Percentiles rank a stretch among this genome's conserved stretches.
Conservation (phyloP, 1,139 yeast genomes). For the Debaryomyces sp. region DNA sequence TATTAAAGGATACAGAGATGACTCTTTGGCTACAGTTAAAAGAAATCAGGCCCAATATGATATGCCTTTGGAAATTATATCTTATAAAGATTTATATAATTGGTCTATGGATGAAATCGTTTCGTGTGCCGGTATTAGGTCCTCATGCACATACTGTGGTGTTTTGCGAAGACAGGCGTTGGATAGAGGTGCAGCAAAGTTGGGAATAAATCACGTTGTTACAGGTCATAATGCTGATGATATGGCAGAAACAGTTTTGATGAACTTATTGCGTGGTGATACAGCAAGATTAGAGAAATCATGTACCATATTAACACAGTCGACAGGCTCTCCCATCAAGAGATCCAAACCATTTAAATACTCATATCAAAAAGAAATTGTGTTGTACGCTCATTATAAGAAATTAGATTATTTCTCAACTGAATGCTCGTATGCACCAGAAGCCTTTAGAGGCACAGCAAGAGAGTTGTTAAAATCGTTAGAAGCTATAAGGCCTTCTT, state of each 20-base stretch:
- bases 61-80: slow-evolving; percentile 86
- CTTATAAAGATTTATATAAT: slow-evolving; percentile 83
- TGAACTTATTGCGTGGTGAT: slow-evolving; percentile 96
- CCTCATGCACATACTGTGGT: slow-evolving; percentile 98
- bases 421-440: slow-evolving; percentile 98
- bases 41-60: slow-evolving; percentile 87
- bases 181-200: slow-evolving; percentile 92
- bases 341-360: slow-evolving; percentile 96
- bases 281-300: slow-evolving; percentile 89
- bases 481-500: slow-evolving; percentile 88
- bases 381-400: slow-evolving; percentile 94
- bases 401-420: slow-evolving; percentile 95
- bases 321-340: slow-evolving; percentile 78
- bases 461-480: slow-evolving; percentile 86
- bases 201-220: slow-evolving; percentile 86
- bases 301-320: slow-evolving; percentile 83
- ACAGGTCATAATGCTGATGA: slow-evolving; percentile 99
- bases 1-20: slow-evolving; percentile 95
- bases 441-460: slow-evolving; percentile 97
- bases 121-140: slow-evolving; percentile 89
- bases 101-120: slow-evolving; percentile 99
- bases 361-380: slow-evolving; percentile 96
- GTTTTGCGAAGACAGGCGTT: slow-evolving; percentile 94
- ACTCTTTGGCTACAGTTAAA: slow-evolving; percentile 93
- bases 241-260: slow-evolving; percentile 96